Evolutionary conservation across 257 asterid genomes (phyloP), one percentile per base, ranked within the genome.

Genomic region (Solanum ossicruentum): DNA sequence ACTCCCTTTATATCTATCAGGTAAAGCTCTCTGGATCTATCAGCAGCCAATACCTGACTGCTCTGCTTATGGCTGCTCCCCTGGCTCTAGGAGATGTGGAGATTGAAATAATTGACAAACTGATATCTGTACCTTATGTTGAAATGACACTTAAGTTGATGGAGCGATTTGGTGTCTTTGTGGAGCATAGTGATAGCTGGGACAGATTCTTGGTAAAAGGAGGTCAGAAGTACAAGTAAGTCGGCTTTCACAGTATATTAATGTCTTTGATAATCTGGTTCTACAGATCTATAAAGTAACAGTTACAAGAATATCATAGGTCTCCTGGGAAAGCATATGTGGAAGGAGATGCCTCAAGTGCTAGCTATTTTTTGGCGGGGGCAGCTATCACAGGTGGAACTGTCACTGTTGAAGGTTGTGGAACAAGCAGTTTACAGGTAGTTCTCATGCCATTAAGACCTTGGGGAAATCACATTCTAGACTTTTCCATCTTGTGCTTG

Each of bases 341-440:
- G 13, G 99, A 97, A 93, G 99, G 98, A 80, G 99, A 97, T 87
- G 99, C 99, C 84, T 97, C 98, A n/a, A 97, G 98, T 81, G 98
- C 99, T 84, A 97, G 99, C 88, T 97, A 97, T 93, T 97, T 97
- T 92, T 91, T 97, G 93, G 99, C 98, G 52, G 99, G 99, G 84
- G 99, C 99, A 69, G 98, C 99, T 82, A 87, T 94, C 85, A 97
- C 98, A 2, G 98, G 98, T 84, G 99, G 99, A 86, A 95, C 98
- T 47, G 67, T 90, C 83, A 90, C 98, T 3, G 99, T 95, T 83
- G 98, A 97, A 93, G 99, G 99, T 66, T 97, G 99, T 79, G 99
- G 99, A 86, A 94, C 98, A 57, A 92, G 95, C 92, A 97, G 99
- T 90, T 93, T 97, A 88, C 98, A 97, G 99, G 99, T 95, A 88